Evolutionary conservation across 2,329 filamentous ascomycete species (phyloP), one percentile per base, ranked within the genome.

Genomic region (Chrysoporthe cubensis): DNA sequence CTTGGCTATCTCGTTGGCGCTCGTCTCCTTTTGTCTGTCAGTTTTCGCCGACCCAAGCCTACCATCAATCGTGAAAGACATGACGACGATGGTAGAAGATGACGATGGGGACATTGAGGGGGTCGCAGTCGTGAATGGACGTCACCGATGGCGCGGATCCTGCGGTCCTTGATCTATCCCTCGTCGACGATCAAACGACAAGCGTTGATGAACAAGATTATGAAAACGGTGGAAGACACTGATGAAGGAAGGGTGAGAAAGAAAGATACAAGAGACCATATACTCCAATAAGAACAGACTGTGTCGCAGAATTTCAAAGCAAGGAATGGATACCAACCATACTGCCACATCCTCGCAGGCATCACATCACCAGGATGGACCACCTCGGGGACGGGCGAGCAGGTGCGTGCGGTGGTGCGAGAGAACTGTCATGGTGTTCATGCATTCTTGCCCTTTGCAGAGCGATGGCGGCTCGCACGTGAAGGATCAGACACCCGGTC

Each of bases 11-110:
- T 8, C 8, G 54, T 18, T 21, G 11, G 16, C 16, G 16, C 32
- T 40, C 34, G 54, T 57, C 34, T 57, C 34, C 54, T 57, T 57
- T 57, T n/a, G 54, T 57, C 54, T 40, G n/a, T 40, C 54, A 6
- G 37, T 18, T 57, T 7, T 57, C 40, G 32, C 26, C 52, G 32
- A 18, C 54, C 54, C 32, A 40, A 21, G 16, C 1, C 6, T 57
- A 57, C 34, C 54, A 40, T 40, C 54, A 40, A n/a, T 40, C 16
- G 34, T 13, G 54, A 21, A 18, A 14, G 14, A 57, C 21, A 21
- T 52, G 9, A 5, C 37, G 32, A n/a, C 11, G 54, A 21, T 57
- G 34, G 40, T 57, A 9, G 8, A 57, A 34, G 14, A 57, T 32
- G 32, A 37, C 16, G 26, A 40, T 40, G 14, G n/a, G 34, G 34